Evolutionary conservation across 148 eudicot genomes (phyloP), one percentile per base, ranked within the genome.

Genomic region (Limonium bicolor): DNA sequence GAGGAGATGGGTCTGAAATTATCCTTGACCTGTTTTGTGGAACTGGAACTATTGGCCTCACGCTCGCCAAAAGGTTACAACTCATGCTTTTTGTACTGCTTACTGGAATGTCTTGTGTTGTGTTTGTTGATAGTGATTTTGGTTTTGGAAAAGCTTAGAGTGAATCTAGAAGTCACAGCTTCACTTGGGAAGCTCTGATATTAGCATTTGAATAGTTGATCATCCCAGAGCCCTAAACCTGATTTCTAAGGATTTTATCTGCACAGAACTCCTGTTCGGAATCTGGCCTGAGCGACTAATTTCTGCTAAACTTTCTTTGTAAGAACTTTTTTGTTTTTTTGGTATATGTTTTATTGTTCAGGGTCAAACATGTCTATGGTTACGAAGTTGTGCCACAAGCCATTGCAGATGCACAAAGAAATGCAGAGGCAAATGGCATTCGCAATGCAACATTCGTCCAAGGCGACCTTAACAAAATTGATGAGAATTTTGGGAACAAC

Each of bases 1-100:
- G 25, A 68, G 99, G 99, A 58, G 95, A 92, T 62, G 88, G 81
- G 33, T 72, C 94, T 12, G 99, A 92, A 72, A 64, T 81, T 33
- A 75, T 92, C 60, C 75, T 92, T 43, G 99, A 92, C 65, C 59
- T 92, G 35, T 92, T 92, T 49, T 92, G 95, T 66, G 95, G 99
- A 59, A 92, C 99, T 2, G 99, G 99, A 54, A 92, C 99, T 45
- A 92, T 92, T 41, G 99, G 99, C 14, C 69, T 90, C 51, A 71
- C 99, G 48, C 82, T 90, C 25, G 99, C 99, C 28, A 85, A 58
- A 67, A 81, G 73, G 95, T 90, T 44, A 9, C 20, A 56, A 50
- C 50, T 29, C 12, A 51, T 16, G 24, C 26, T 14, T 34, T n/a
- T n/a, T 34, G 11, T 5, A 10, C 14, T 10, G 14, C 11, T 10